Base-by-base conservation (phyloP, 306 rosid species). In the Astragalus membranaceus region DNA sequence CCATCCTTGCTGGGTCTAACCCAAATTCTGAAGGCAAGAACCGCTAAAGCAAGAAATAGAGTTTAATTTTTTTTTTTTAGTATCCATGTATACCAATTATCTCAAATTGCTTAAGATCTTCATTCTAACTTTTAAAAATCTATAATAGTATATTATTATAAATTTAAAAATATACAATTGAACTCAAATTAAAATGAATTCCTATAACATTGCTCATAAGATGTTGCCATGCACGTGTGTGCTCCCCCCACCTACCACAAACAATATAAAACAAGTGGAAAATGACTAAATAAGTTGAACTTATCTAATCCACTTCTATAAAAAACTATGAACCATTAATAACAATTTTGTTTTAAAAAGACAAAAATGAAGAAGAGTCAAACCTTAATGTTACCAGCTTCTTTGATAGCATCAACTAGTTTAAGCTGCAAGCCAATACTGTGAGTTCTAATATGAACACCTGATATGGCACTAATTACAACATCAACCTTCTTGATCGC, bases 1-100 rank as follows among this genome's bases (percentile, higher is more conserved):
- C 85, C 98, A 93, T 90, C 42, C 82, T 75, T 12, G 94, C 78
- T 13, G 97, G 92, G 42, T 93, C 98, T 1, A 88, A 76, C 0
- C 98, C 98, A 29, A 90, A 93, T 51, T 93, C 98, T 0, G 98
- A 93, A 14, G 98, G 97, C 64, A 93, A 72, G 70, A 90, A 90
- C 9, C 98, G 90, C 98, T 89, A 12, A 0, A 8, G 1, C 10
- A n/a, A 36, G 8, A 13, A 23, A 39, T 14, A 3, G 5, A 41
- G n/a, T 48, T 66, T 53, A 5, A 37, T 16, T 0, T 12, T 41
- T 57, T 6, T 46, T 0, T 3, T 43, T 63, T 10, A 52, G 54
- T 7, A 60, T 44, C n/a, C 33, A 58, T 33, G 10, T 32, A 4
- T 16, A 4, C 17, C 14, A 36, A 36, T 12, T 7, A 67, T 15